These are phyloP conservation scores for Arthrobotrys megalospora DNA, from an alignment of 2,329 filamentous ascomycete species.

Conservation along the genomic window DNA sequence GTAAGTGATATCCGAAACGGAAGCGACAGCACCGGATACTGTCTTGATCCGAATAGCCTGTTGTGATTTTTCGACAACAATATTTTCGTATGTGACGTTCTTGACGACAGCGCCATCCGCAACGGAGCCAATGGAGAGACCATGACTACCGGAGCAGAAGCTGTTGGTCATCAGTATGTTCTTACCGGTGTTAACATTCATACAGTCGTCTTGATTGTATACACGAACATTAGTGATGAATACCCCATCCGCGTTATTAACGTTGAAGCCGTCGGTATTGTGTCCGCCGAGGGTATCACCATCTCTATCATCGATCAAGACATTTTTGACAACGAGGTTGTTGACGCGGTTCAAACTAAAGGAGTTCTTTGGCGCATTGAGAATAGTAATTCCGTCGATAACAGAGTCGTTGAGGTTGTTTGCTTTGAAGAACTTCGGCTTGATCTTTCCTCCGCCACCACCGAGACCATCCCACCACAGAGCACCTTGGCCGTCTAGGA, in stretches of 20 bases:
- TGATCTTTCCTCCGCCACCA: slow-evolving; percentile 74
- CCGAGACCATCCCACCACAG: slow-evolving; percentile 76
- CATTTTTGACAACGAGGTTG: slow-evolving; percentile 69
- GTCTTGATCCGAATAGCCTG: slow-evolving; percentile 76
- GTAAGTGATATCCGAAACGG: slow-evolving; percentile 72
- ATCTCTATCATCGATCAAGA: slow-evolving; percentile 74
- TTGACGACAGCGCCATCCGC: slow-evolving; percentile 72
- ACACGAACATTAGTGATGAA: slow-evolving; percentile 72
- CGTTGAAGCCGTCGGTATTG: slow-evolving; percentile 74
- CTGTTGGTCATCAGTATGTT: slow-evolving; percentile 68
- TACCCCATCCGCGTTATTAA: slow-evolving; percentile 70
- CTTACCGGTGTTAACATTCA: slow-evolving; percentile 71
- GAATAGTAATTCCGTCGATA: slow-evolving; percentile 71
- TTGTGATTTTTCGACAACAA: slow-evolving; percentile 71
- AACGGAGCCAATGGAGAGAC: slow-evolving; percentile 75
- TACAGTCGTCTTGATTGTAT: slow-evolving; percentile 75
- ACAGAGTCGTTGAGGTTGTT: slow-evolving; percentile 71
- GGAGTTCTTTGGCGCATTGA: slow-evolving; percentile 73
- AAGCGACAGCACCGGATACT: slow-evolving; percentile 71
- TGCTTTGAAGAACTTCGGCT: slow-evolving; percentile 73
- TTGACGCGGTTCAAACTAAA: slow-evolving; percentile 70
- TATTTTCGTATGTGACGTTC: slow-evolving; percentile 71
- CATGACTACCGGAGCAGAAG: slow-evolving; percentile 72
- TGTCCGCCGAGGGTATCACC: slow-evolving; percentile 69
- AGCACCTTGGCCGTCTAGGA: slow-evolving; percentile 73